Conservation (phyloP, 2,329 filamentous ascomycete genomes). For the Monilinia polystroma region DNA sequence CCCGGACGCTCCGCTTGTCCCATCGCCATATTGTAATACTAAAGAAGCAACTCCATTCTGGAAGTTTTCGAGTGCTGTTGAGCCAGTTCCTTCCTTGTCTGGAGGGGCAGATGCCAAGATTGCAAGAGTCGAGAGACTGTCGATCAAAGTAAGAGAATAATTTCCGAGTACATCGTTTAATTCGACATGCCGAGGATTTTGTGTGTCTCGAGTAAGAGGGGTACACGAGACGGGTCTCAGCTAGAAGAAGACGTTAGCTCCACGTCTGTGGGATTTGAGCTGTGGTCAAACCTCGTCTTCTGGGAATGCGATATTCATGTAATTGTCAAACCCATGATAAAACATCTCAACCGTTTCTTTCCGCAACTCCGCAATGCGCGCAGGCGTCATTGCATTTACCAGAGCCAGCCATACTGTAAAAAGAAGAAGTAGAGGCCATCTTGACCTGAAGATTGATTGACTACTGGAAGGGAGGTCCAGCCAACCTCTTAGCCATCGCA, state of each 20-base stretch:
- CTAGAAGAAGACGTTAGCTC: conserved; percentile 44
- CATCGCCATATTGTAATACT: conserved; percentile 84
- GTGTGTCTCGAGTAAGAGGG: conserved; percentile 78
- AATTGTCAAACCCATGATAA: conserved; percentile 95
- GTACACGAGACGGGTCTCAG: conserved; percentile 81
- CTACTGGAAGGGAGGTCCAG: conserved; percentile 26
- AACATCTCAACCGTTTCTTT: conserved; percentile 75
- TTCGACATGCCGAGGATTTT: conserved; percentile 77
- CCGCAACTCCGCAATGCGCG: conserved; percentile 55
- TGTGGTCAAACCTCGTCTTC: conserved; percentile 75
- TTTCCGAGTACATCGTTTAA: conserved; percentile 96
- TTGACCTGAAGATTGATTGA: conserved; percentile 27
- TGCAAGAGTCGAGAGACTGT: conserved; percentile 90
- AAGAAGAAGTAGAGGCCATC: conserved; percentile 34
- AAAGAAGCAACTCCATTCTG: conserved; percentile 75
- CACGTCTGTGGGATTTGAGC: not conserved
- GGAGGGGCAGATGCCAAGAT: conserved; percentile 78
- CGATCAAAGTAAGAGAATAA: conserved; percentile 92
- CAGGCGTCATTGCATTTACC: conserved; percentile 51
- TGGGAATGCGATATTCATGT: conserved; percentile 90
- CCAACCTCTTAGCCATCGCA: conserved; percentile 36
- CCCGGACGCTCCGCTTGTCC: conserved; percentile 64
- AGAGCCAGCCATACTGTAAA: conserved; percentile 34
- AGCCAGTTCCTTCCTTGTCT: conserved; percentile 51
- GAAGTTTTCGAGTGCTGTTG: conserved; percentile 69